phyloP scores from a whole-genome alignment of 1,139 yeast genomes.

The Kodamaea derodonti region DNA sequence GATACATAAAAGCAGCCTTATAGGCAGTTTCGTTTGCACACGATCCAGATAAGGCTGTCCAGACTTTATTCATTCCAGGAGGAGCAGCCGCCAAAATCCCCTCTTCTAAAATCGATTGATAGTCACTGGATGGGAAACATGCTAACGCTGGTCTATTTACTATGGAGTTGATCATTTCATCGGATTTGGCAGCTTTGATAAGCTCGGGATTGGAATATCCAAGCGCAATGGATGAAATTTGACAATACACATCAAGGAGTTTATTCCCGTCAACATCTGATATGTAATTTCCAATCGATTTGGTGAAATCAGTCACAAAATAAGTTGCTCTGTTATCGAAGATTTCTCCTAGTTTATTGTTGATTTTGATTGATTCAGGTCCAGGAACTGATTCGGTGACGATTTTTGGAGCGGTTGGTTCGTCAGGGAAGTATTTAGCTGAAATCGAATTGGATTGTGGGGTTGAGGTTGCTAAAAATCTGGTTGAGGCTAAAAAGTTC shows the following conservation, averaged over 20 bases:
- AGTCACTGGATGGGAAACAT: conserved; percentile 64
- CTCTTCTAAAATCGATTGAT: conserved; percentile 44
- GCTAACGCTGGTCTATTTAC: conserved; percentile 75
- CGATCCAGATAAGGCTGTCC: conserved; percentile 72
- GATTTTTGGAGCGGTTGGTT: conserved; percentile 51
- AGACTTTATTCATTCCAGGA: conserved; percentile 57
- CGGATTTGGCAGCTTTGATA: conserved; percentile 56
- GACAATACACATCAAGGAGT: conserved; percentile 64
- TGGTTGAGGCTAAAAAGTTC: too few relatives aligned
- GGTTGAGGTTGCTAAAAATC: too few relatives aligned
- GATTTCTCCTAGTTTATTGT: conserved; percentile 48
- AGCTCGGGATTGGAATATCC: conserved; percentile 77
- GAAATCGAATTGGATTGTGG: conserved; percentile 19
- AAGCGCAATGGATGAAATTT: conserved; percentile 69
- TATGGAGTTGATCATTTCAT: conserved; percentile 63
- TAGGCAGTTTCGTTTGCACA: conserved; percentile 76
- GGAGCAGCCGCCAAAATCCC: conserved; percentile 68
- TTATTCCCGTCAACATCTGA: conserved; percentile 68
- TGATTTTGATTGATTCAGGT: conserved; percentile 47
- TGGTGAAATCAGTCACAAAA: conserved; percentile 62
- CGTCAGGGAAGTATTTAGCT: conserved; percentile 42
- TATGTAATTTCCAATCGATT: conserved; percentile 67
- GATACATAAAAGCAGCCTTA: conserved; percentile 76
- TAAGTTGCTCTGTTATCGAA: conserved; percentile 70
- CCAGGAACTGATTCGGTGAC: conserved; percentile 54